Evolutionary conservation across 2,329 filamentous ascomycete genomes (phyloP), one percentile per base, ranked within the genome.

Genomic region (Orbilia blumenaviensis): DNA sequence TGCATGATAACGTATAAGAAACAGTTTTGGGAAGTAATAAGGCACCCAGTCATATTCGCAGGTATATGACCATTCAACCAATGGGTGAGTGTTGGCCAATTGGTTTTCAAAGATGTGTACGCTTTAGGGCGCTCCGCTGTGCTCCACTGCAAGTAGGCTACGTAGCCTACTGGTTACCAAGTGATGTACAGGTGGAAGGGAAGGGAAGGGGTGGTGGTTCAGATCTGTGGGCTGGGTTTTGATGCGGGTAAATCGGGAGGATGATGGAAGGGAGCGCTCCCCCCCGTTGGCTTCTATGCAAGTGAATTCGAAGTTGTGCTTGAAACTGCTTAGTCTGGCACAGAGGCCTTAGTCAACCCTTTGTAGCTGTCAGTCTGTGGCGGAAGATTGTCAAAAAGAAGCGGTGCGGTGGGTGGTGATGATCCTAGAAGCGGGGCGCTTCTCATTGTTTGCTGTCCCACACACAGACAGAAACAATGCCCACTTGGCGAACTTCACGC

Each of bases 151-250:
- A 7, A 23, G 38, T 9, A 21, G 42, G 61, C 29, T 64, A 50
- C 42, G 61, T 64, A 64, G 61, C 61, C 61, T 64, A 64, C 61
- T 64, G 61, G 61, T 64, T 64, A 64, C 61, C 60, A 64, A 64
- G 42, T 56, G 32, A 56, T 56, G 52, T 56, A 38, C 16, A 64
- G 32, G 44, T 38, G 42, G 41, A 42, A 64, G 44, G 34, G n/a
- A n/a, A 29, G 36, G 38, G 54, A 36, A 41, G 34, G 34, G n/a
- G n/a, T n/a, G n/a, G n/a, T n/a, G n/a, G 36, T 38, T 29, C 34
- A 46, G 41, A 62, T 32, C 41, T 46, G 56, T 46, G 58, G 21
- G 41, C 27, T 48, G 60, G 38, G n/a, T 36, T 63, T 21, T 29
- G n/a, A 61, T 46, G 52, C 66, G 52, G 54, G 41, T 61, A 42